These are phyloP conservation scores for Colletotrichum sp. DNA, from an alignment of 2,329 filamentous ascomycete genomes.

Conservation along the genomic window DNA sequence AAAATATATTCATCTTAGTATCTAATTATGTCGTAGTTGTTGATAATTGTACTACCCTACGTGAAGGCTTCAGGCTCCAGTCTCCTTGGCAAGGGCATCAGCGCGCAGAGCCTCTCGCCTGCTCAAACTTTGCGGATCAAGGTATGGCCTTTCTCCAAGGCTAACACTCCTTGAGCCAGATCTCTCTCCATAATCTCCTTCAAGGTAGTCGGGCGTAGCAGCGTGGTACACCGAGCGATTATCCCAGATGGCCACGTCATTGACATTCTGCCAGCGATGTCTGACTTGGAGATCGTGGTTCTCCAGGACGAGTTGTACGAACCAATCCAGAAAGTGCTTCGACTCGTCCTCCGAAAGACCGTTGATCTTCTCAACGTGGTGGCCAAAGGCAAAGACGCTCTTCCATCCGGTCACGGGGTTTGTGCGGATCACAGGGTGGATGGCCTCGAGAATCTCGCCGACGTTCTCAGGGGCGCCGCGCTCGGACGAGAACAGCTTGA, in stretches of 20 bases:
- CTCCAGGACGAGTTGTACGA: constrained; percentile 53
- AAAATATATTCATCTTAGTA: neutral
- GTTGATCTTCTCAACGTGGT: constrained; percentile 56
- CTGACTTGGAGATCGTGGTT: constrained; percentile 63
- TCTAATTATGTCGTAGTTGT: neutral
- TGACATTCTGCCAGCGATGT: constrained; percentile 44
- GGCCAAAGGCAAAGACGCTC: constrained; percentile 56
- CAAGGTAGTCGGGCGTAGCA: constrained; percentile 56
- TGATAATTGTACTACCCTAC: neutral
- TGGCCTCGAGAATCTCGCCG: constrained; percentile 50
- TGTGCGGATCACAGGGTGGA: constrained; percentile 61
- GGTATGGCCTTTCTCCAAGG: constrained; percentile 58
- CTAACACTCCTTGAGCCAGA: constrained; percentile 56
- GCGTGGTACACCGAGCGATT: constrained; percentile 62
- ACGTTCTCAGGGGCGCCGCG: constrained; percentile 57
- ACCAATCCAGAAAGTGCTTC: constrained; percentile 54
- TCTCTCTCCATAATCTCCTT: constrained; percentile 48
- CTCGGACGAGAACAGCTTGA: constrained; percentile 48
- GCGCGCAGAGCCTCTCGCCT: constrained; percentile 21
- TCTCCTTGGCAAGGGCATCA: neutral
- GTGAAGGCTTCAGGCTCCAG: neutral
- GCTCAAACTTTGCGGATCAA: constrained; percentile 48
- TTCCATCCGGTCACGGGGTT: constrained; percentile 66
- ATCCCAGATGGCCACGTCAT: constrained; percentile 63
- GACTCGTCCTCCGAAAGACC: constrained; percentile 53